These are phyloP conservation scores for Phialophora tarda DNA, from an alignment of 2,329 filamentous ascomycete species.

Conservation along the genomic window DNA sequence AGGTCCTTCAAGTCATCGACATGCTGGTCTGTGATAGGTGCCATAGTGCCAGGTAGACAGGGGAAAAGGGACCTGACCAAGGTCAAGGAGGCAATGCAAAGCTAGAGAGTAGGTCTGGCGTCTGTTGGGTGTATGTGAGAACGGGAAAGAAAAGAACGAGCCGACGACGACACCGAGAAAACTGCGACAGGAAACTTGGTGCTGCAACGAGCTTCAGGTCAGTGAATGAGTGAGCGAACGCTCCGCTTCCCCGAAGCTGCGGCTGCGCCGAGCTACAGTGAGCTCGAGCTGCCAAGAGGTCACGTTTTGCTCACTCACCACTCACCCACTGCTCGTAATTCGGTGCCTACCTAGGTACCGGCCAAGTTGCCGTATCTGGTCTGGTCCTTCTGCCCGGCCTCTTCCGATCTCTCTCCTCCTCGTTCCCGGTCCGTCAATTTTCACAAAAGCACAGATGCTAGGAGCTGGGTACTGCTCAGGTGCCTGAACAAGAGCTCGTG, in stretches of 20 bases:
- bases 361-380: background rate
- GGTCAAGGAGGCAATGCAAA: slow-evolving; percentile 41
- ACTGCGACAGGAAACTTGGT: slow-evolving; percentile 8
- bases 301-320: slow-evolving; percentile 1
- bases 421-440: background rate
- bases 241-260: slow-evolving; percentile 6
- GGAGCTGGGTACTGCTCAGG: background rate
- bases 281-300: slow-evolving; percentile 1
- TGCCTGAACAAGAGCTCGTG: background rate
- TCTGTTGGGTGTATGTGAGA: background rate
- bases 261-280: background rate
- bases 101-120: slow-evolving; percentile 25
- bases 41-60: slow-evolving; percentile 66
- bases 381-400: background rate
- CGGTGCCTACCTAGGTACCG: background rate
- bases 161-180: background rate
- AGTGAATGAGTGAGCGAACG: background rate
- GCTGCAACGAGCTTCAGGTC: slow-evolving; percentile 7
- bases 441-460: background rate
- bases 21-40: slow-evolving; percentile 79
- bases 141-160: background rate
- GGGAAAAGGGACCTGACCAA: slow-evolving; percentile 40
- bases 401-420: background rate
- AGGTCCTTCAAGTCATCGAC: slow-evolving; percentile 84
- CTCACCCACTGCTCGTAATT: background rate